Evolutionary conservation across 1,284 basidiomycete species (phyloP), one percentile per base, ranked within the genome.

Genomic region (Trichosporon sp.): DNA sequence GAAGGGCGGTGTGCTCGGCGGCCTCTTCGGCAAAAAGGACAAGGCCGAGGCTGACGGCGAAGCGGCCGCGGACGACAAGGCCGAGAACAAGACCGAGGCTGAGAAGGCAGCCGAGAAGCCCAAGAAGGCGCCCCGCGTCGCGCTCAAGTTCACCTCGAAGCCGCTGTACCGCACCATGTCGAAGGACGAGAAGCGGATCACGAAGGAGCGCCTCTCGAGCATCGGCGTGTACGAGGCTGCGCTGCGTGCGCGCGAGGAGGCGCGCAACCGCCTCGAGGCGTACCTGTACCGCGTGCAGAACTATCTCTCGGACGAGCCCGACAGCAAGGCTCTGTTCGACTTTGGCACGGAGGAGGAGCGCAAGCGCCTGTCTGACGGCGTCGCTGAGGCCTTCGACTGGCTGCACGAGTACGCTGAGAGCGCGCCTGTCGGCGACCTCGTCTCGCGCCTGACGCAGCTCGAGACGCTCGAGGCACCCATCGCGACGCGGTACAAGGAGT

Each of bases 221-320:
- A 84, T 97, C 67, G 89, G 95, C 66, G 80, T 83, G 10, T 88
- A 89, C 61, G 94, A 97, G 78, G 81, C 83, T 1, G 85, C 87
- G 19, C 93, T 92, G 75, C 84, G 83, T 29, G 86, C 87, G 60
- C 87, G 88, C 58, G 95, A 95, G 74, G 95, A 98, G 79, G 91
- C 92, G 1, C 86, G 89, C 62, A 99, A 99, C 81, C 84, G 86
- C 29, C 87, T 99, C 62, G 96, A 99, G 80, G 86, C 89, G 27
- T 95, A 95, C 78, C 81, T 98, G 19, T 99, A 99, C 82, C 87
- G 88, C 63, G 82, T 97, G 33, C 88, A 92, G 23, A 94, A 95
- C 75, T 83, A 94, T 25, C 82, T 98, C 9, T 86, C 88, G 37
- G 85, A 86, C 8, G 84, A 85, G 68, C 75, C 81, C 1, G 84